phyloP scores from a whole-genome alignment of 306 rosid species.

The Casuarina equisetifolia region DNA sequence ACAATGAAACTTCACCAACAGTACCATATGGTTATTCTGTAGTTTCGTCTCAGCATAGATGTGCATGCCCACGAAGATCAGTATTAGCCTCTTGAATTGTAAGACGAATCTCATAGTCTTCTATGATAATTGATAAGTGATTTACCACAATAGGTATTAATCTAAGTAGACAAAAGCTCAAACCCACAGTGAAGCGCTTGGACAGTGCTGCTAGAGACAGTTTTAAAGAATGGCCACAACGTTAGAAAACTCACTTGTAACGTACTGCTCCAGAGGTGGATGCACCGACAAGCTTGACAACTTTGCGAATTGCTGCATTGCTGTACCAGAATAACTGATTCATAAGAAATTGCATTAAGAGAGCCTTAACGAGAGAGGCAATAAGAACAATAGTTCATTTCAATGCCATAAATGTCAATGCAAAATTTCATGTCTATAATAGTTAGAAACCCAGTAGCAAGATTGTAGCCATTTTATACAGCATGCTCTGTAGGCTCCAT shows the following conservation, averaged over 20 bases:
- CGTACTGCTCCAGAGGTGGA: slow-evolving; percentile 63
- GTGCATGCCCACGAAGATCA: not conserved
- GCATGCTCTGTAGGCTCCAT: not conserved
- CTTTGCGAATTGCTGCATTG: slow-evolving; percentile 70
- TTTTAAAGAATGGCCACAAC: not conserved
- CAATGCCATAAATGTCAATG: not conserved
- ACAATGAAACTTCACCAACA: not conserved
- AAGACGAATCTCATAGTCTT: not conserved
- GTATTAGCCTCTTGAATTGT: not conserved
- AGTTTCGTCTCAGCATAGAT: not conserved
- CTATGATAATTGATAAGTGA: not conserved
- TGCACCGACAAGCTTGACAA: slow-evolving; percentile 58
- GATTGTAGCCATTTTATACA: not conserved
- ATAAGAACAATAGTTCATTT: not conserved
- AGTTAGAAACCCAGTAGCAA: slow-evolving; percentile 7
- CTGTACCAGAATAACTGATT: slow-evolving; percentile 49
- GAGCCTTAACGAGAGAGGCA: not conserved
- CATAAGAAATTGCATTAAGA: slow-evolving; percentile 5
- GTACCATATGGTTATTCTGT: not conserved
- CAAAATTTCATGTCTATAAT: not conserved
- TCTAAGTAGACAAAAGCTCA: slow-evolving; percentile 12
- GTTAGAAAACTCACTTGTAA: slow-evolving; percentile 61
- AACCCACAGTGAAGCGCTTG: slow-evolving; percentile 6
- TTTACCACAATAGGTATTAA: not conserved
- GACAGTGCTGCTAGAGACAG: not conserved